Percentiles rank a stretch among this genome's conserved stretches.
Evolutionary conservation across 768 basidiomycete species (phyloP).

Genomic region (Lentinula sp.): DNA sequence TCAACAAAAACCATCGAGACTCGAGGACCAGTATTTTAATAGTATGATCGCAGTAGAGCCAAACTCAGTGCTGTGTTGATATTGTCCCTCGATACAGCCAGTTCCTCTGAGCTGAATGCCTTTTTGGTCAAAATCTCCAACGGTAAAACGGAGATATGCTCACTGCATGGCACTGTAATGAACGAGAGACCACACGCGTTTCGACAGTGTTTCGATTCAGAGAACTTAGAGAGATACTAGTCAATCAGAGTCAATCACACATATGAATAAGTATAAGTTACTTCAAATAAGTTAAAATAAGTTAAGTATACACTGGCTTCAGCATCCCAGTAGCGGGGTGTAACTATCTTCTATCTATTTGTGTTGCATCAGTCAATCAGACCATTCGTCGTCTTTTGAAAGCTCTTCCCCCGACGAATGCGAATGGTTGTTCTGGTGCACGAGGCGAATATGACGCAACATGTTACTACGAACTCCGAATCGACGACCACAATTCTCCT

Average conservation of each 20-base stretch:
- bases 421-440: conserved; percentile 21
- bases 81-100: neutral
- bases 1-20: no score
- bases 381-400: conserved; percentile 9
- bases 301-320: neutral
- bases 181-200: no score
- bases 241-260: neutral
- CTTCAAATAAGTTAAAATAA: conserved; percentile 1
- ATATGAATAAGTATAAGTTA: neutral
- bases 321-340: neutral
- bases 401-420: conserved; percentile 5
- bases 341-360: no score
- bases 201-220: neutral
- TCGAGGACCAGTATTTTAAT: no score
- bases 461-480: conserved; percentile 61
- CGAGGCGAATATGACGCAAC: conserved; percentile 52
- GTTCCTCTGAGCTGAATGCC: no score
- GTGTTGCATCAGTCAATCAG: neutral
- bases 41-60: neutral
- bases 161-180: no score
- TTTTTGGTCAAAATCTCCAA: no score
- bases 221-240: no score
- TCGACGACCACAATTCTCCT: conserved; percentile 46
- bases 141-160: neutral
- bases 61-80: neutral